Conservation (phyloP, 371 early-diverging fungal species). For the Lichtheimia corymbifera region DNA sequence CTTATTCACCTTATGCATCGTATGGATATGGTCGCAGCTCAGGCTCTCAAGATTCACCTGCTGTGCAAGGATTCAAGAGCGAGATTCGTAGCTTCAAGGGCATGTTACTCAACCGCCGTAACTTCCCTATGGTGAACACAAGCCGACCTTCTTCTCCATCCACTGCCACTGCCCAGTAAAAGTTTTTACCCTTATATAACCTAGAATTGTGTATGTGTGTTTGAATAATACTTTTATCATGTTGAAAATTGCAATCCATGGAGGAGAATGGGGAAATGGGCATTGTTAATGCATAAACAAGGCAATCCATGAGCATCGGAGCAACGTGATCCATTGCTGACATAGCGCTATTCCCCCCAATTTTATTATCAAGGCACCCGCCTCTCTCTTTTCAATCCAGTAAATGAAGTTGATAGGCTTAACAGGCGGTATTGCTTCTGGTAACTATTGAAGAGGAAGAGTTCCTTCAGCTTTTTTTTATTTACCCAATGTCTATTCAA, state of each 20-base stretch:
- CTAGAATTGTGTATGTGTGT: too few relatives aligned
- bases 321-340: too few relatives aligned
- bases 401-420: constrained; percentile 90
- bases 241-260: too few relatives aligned
- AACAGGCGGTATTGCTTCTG: constrained; percentile 93
- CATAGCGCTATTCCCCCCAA: too few relatives aligned
- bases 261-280: too few relatives aligned
- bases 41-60: constrained; percentile 28
- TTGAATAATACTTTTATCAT: too few relatives aligned
- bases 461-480: too few relatives aligned
- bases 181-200: background rate
- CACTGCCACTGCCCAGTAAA: background rate
- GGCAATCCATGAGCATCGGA: too few relatives aligned
- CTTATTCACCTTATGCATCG: constrained; percentile 10
- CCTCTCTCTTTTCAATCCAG: background rate
- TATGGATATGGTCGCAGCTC: constrained; percentile 3
- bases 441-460: constrained; percentile 33
- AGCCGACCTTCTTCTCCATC: constrained; percentile 10
- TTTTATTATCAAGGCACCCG: too few relatives aligned
- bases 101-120: constrained; percentile 28
- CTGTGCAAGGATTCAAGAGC: constrained; percentile 31
- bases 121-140: constrained; percentile 25
- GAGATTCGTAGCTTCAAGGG: constrained; percentile 35
- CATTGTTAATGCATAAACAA: too few relatives aligned
- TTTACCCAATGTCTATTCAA: background rate